Base-by-base conservation (phyloP, 345 rosid genomes). In the Citrus inodora region DNA sequence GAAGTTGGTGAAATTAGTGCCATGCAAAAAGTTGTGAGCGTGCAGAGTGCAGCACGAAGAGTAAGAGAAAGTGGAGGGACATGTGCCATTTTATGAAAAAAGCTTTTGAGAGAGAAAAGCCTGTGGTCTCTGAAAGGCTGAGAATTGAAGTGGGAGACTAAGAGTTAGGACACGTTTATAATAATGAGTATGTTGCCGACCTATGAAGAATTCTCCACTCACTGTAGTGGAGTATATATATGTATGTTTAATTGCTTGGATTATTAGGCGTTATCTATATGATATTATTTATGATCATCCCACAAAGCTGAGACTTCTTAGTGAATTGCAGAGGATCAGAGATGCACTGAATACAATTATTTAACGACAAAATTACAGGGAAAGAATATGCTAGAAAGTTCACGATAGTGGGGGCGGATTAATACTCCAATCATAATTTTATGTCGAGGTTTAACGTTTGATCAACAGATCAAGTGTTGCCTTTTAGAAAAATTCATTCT, bases 191-290 rank as follows among this genome's bases (percentile, higher is more conserved):
- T 21, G 27, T 28, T 28, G 80, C 83, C 82, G 69, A 74, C 84
- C 85, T 77, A 77, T 58, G 58, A 80, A 66, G 9, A 66, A 66
- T 55, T 61, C 40, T 32, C 85, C 85, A 82, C 85, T 74, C 24
- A 38, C 58, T 30, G 22, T 63, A 73, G 85, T 73, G 27, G 28
- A 28, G 79, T 67, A 25, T 16, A 35, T 32, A 35, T 32, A 4
- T 53, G 80, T 67, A 24, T 16, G 67, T 48, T 16, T 17, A 53
- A 53, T n/a, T 9, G 42, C 13, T 71, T 69, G 67, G 64, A 55
- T 60, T 55, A 6, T 66, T 27, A 27, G 70, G 70, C 70, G 35
- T 46, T 2, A 0, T 22, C 6, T 71, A 17, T 33, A 30, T 24
- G 28, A 27, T 67, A 7, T 7, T 7, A 13, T 46, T 11, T 11